Percentiles rank a stretch among this genome's conserved stretches.
Conservation (phyloP, 768 basidiomycete species). For the Lentinula lateritia region DNA sequence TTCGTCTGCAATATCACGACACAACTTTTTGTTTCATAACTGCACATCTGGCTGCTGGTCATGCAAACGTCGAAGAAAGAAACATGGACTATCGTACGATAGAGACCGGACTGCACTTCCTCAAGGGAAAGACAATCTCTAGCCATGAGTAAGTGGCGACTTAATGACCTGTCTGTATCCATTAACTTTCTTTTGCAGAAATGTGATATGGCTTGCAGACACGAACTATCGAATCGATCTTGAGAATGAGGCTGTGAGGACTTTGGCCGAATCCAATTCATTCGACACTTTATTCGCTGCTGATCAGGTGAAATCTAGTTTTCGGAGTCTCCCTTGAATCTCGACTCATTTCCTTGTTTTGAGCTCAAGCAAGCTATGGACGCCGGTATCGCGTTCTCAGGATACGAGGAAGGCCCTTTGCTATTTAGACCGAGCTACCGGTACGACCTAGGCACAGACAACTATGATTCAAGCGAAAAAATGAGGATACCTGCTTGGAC, state of each 20-base stretch:
- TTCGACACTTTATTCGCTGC: constrained; percentile 70
- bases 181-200: constrained; percentile 39
- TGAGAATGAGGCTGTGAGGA: constrained; percentile 74
- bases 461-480: constrained; percentile 95
- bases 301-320: constrained; percentile 65
- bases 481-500: constrained; percentile 97
- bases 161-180: not conserved
- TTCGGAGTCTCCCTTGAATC: not conserved
- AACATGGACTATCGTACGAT: constrained; percentile 93
- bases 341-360: not conserved
- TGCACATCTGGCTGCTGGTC: constrained; percentile 95
- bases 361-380: constrained; percentile 76
- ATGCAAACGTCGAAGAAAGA: constrained; percentile 82
- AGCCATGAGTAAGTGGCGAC: constrained; percentile 75
- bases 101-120: constrained; percentile 75
- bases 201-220: constrained; percentile 92
- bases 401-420: constrained; percentile 85
- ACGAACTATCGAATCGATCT: constrained; percentile 93
- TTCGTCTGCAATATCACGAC: constrained; percentile 87
- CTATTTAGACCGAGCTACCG: constrained; percentile 95
- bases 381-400: constrained; percentile 65
- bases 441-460: constrained; percentile 76
- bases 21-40: constrained; percentile 94
- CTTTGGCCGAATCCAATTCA: constrained; percentile 57
- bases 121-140: constrained; percentile 81